Conservation (phyloP, 371 early-diverging fungal species). For the Mucor sp. region DNA sequence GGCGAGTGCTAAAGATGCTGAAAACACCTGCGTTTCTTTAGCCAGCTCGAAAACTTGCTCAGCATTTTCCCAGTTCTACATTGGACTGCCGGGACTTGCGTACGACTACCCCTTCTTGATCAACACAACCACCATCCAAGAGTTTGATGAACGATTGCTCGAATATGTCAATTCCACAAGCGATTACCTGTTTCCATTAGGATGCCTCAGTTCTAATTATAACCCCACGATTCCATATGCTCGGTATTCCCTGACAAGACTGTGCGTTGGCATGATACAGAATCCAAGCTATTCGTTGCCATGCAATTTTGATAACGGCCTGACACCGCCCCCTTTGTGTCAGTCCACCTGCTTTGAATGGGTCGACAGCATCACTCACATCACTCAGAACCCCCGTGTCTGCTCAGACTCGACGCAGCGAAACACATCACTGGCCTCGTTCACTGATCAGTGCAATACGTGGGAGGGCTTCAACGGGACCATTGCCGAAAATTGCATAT, state of each 20-base stretch:
- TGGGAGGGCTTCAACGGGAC: slow-evolving; percentile 36
- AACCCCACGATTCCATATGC: slow-evolving; percentile 33
- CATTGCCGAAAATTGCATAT: slow-evolving; percentile 24
- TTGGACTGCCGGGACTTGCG: slow-evolving; percentile 22
- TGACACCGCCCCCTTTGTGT: slow-evolving; percentile 35
- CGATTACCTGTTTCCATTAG: slow-evolving; percentile 29
- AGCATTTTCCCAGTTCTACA: slow-evolving; percentile 37
- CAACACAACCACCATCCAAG: slow-evolving; percentile 31
- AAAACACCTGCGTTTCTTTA: slow-evolving; percentile 29
- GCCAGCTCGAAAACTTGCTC: slow-evolving; percentile 30
- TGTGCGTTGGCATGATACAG: slow-evolving; percentile 36
- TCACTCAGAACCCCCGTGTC: slow-evolving; percentile 17
- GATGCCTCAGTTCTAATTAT: slow-evolving; percentile 31
- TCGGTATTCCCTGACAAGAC: slow-evolving; percentile 36
- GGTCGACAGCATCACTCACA: slow-evolving; percentile 23
- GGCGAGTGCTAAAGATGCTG: neutral
- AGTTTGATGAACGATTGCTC: slow-evolving; percentile 33
- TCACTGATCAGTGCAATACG: slow-evolving; percentile 25
- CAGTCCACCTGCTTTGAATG: slow-evolving; percentile 32
- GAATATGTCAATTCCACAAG: slow-evolving; percentile 25
- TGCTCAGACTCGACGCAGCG: slow-evolving; percentile 18
- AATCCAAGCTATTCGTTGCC: slow-evolving; percentile 26
- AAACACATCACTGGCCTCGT: slow-evolving; percentile 10
- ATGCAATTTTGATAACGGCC: slow-evolving; percentile 26
- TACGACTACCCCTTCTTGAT: slow-evolving; percentile 27